These are phyloP conservation scores for Hanseniaspora opuntiae DNA, from an alignment of 805 yeast species.

Conservation along the genomic window DNA sequence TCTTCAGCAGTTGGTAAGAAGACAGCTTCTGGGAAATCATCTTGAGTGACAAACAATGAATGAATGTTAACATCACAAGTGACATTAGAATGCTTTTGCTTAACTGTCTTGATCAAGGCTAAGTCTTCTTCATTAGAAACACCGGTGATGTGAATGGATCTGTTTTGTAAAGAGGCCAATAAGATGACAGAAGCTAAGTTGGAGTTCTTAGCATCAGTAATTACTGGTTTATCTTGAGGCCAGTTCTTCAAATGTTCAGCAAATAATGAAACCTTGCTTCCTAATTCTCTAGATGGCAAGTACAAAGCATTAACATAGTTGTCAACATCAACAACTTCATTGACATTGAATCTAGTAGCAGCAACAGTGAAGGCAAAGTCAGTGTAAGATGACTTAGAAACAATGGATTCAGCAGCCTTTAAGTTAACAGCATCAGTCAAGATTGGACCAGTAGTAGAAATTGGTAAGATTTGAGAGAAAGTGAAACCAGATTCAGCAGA, in stretches of 20 bases:
- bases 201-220: slow-evolving; percentile 84
- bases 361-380: slow-evolving; percentile 76
- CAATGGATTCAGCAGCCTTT: slow-evolving; percentile 41
- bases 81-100: slow-evolving; percentile 64
- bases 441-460: slow-evolving; percentile 44
- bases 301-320: slow-evolving; percentile 62
- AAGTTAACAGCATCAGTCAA: slow-evolving; percentile 55
- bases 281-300: slow-evolving; percentile 65
- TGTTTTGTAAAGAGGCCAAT: slow-evolving; percentile 73
- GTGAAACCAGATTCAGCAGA: slow-evolving; percentile 82
- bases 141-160: slow-evolving; percentile 78
- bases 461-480: slow-evolving; percentile 67
- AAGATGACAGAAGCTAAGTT: slow-evolving; percentile 84
- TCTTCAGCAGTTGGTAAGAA: slow-evolving; percentile 72
- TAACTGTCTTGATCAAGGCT: slow-evolving; percentile 70
- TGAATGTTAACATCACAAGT: slow-evolving; percentile 82
- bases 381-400: slow-evolving; percentile 52
- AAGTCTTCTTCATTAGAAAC: slow-evolving; percentile 72
- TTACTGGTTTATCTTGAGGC: slow-evolving; percentile 73
- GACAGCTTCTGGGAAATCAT: slow-evolving; percentile 54
- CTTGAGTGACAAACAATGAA: slow-evolving; percentile 61
- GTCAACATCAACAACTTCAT: slow-evolving; percentile 47
- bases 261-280: slow-evolving; percentile 60
- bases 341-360: slow-evolving; percentile 59
- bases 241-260: slow-evolving; percentile 69